These are phyloP conservation scores for Bruguiera parviflora DNA, from an alignment of 345 rosid species.

Conservation along the genomic window DNA sequence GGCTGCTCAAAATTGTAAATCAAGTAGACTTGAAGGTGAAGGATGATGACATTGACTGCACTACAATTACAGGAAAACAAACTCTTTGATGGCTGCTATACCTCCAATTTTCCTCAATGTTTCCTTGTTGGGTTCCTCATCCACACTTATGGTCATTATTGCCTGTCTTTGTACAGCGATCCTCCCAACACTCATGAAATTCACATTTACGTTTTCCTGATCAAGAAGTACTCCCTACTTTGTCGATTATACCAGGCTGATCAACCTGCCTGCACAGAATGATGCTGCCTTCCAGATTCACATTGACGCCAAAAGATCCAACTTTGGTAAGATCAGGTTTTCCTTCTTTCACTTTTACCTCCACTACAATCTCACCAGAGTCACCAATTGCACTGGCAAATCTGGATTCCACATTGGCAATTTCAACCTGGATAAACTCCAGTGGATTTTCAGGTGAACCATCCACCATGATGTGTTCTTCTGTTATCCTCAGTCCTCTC, in stretches of 20 bases:
- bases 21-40: not conserved
- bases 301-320: constrained; percentile 24
- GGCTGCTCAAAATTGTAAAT: not conserved
- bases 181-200: constrained; percentile 29
- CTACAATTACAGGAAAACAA: constrained; percentile 26
- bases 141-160: constrained; percentile 23
- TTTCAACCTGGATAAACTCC: constrained; percentile 22
- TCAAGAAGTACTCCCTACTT: constrained; percentile 21
- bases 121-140: constrained; percentile 20
- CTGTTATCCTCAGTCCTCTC: constrained; percentile 24
- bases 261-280: constrained; percentile 26
- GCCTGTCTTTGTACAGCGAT: constrained; percentile 22
- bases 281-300: constrained; percentile 26
- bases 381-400: constrained; percentile 23
- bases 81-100: constrained; percentile 16
- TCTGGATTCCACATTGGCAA: constrained; percentile 25
- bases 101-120: constrained; percentile 14
- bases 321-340: constrained; percentile 21
- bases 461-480: constrained; percentile 20
- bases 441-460: too few relatives aligned
- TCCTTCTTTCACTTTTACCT: constrained; percentile 25
- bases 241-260: constrained; percentile 26
- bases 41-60: not conserved
- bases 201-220: constrained; percentile 28
- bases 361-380: constrained; percentile 22